Percentiles rank a stretch among this genome's conserved stretches.
These are phyloP conservation scores for Penicillium daleae DNA, from an alignment of 495 filamentous ascomycete genomes.

Conservation along the genomic window DNA sequence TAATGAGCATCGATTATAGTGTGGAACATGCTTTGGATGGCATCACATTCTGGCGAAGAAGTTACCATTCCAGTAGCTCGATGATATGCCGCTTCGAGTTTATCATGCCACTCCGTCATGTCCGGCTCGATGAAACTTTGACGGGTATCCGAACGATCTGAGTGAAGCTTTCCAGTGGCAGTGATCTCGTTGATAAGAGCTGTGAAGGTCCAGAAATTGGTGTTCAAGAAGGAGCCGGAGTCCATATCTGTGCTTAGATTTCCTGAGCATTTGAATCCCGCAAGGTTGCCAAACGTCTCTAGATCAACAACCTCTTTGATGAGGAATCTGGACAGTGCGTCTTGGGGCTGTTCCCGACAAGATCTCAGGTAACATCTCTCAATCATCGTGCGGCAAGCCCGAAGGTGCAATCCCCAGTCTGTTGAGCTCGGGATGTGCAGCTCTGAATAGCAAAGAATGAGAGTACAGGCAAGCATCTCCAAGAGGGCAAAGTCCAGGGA, in stretches of 20 bases:
- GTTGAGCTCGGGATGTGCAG: constrained; percentile 21
- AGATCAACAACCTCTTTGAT: constrained; percentile 27
- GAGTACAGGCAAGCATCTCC: constrained; percentile 19
- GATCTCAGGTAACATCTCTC: constrained; percentile 16
- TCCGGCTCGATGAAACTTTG: neutral
- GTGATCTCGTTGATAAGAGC: constrained; percentile 20
- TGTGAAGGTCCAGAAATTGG: constrained; percentile 22
- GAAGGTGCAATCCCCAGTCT: constrained; percentile 25
- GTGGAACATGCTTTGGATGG: constrained; percentile 5
- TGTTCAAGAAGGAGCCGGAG: neutral
- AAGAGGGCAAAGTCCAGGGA: constrained; percentile 5
- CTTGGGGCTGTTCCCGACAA: constrained; percentile 1
- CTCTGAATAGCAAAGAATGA: constrained; percentile 26
- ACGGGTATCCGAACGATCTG: neutral
- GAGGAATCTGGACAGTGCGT: constrained; percentile 12
- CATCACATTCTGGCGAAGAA: constrained; percentile 4
- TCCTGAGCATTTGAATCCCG: constrained; percentile 3
- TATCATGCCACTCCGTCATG: constrained; percentile 19
- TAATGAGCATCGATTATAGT: constrained; percentile 23
- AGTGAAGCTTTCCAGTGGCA: constrained; percentile 12
- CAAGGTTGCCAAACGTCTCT: constrained; percentile 19
- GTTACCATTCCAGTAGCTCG: constrained; percentile 6
- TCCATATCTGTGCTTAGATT: neutral
- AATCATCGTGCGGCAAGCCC: constrained; percentile 23
- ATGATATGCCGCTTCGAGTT: constrained; percentile 16